Conservation (phyloP, 176 grass and related monocot species). For the Cocos nucifera region DNA sequence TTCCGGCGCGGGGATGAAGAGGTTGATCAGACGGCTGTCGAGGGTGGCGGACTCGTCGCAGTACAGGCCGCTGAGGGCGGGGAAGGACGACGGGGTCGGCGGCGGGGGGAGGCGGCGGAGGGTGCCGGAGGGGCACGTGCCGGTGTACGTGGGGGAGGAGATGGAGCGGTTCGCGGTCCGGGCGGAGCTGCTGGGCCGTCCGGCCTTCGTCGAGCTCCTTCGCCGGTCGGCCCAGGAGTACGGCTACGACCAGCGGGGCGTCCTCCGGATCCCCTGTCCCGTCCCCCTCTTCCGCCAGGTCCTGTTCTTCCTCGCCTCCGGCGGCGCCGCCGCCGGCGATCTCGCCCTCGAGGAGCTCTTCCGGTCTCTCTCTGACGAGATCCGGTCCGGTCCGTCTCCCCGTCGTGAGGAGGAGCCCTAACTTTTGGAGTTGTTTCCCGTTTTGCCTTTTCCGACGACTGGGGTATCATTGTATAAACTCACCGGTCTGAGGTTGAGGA, state of each 20-base stretch:
- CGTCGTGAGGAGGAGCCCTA: not conserved
- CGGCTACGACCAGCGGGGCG: conserved; percentile 19
- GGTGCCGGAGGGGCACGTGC: conserved; percentile 14
- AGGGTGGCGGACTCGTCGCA: conserved; percentile 16
- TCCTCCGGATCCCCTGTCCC: conserved; percentile 12
- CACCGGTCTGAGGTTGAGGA: not conserved
- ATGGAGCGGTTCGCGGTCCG: conserved; percentile 21
- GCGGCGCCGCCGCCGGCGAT: not conserved
- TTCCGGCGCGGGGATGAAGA: not conserved
- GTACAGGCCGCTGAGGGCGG: not conserved
- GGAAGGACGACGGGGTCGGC: not conserved
- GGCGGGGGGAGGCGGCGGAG: not conserved
- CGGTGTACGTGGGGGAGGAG: conserved; percentile 21
- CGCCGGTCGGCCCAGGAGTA: conserved; percentile 18
- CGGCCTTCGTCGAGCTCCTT: conserved; percentile 19
- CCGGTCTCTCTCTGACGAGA: not conserved
- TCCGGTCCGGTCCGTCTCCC: not conserved
- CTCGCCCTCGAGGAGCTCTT: conserved; percentile 11
- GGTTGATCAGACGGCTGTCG: conserved; percentile 11
- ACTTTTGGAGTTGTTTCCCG: not conserved
- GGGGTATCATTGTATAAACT: not conserved
- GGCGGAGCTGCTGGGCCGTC: conserved; percentile 10
- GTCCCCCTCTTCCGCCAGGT: conserved; percentile 11
- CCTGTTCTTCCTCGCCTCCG: not conserved
- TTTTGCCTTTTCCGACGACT: not conserved